phyloP scores from a whole-genome alignment of 2,329 filamentous ascomycete species.

The Epichloe glyceriae region DNA sequence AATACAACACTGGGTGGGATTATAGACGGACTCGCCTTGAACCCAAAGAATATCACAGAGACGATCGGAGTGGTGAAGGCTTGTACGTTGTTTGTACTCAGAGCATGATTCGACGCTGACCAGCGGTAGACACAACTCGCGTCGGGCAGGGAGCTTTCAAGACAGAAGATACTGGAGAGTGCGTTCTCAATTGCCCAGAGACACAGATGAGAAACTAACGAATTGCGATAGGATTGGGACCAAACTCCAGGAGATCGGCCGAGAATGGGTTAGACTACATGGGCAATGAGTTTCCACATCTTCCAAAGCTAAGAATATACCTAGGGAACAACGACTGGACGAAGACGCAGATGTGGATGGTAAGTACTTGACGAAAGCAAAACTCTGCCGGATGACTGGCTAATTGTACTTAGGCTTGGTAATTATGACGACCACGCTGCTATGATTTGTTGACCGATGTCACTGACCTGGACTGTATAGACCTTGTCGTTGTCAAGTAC shows the following conservation, averaged over 20 bases:
- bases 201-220: slow-evolving; percentile 8
- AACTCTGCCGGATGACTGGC: slow-evolving; percentile 6
- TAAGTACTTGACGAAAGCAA: slow-evolving; percentile 10
- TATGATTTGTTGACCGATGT: too few relatives aligned
- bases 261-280: slow-evolving; percentile 18
- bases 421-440: not conserved
- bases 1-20: slow-evolving; percentile 16
- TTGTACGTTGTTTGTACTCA: not conserved
- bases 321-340: slow-evolving; percentile 37
- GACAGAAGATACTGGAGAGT: slow-evolving; percentile 10
- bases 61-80: not conserved
- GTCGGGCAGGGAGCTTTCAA: slow-evolving; percentile 9
- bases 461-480: slow-evolving; percentile 15
- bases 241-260: slow-evolving; percentile 34
- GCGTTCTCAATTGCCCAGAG: slow-evolving; percentile 2
- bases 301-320: too few relatives aligned
- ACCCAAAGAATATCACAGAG: slow-evolving; percentile 40
- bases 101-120: too few relatives aligned
- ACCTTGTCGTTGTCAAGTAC: slow-evolving; percentile 58
- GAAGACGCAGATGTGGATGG: slow-evolving; percentile 46
- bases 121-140: slow-evolving; percentile 4
- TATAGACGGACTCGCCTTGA: slow-evolving; percentile 14
- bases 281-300: too few relatives aligned
- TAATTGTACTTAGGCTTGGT: slow-evolving; percentile 16
- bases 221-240: slow-evolving; percentile 20